Base-by-base conservation (phyloP, 192 early-diverging fungal genomes). In the Backusella psychrophila region DNA sequence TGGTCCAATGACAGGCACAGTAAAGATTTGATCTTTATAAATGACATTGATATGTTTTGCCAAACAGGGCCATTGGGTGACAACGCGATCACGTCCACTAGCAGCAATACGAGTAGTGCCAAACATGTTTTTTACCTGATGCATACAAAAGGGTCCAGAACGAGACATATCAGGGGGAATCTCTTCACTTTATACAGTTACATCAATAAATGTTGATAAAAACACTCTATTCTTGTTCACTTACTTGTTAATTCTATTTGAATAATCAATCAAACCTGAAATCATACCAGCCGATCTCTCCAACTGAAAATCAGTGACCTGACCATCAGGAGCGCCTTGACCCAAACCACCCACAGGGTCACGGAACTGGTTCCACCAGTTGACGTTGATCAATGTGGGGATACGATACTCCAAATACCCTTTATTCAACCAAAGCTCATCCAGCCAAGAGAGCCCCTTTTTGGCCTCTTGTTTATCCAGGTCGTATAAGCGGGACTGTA, bases 61-160 rank as follows among this genome's bases (percentile, higher is more conserved):
- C 1, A 81, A 89, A 15, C 93, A 78, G 8, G 96, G 96, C 80
- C 88, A 93, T 63, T 89, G 83, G 29, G 89, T 85, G 7, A 91
- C 85, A 59, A 97, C 85, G 26, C 87, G 85, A 79, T 99, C 97
- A 29, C 87, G 77, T 2, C 82, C 85, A 11, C 82, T 46, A 1
- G 90, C 89, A 12, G 96, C 90, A 39, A 96, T 85, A 19, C 97
- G 88, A 56, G 89, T 87, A 7, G 93, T 90, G 49, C 94, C 93
- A 86, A 97, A 97, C 77, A 93, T 90, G 65, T 90, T 90, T 73
- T 88, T 93, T 85, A 93, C 94, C 87, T 99, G 97, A 85, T 96
- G 91, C 97, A 99, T 99, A 85, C 95, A 96, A 33, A 97, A 83
- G 4, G 95, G 94, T 2, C 80, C 81, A 36, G 87, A 87, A n/a